phyloP scores from a whole-genome alignment of 2,329 filamentous ascomycete species.

The Aspergillus glaucus region DNA sequence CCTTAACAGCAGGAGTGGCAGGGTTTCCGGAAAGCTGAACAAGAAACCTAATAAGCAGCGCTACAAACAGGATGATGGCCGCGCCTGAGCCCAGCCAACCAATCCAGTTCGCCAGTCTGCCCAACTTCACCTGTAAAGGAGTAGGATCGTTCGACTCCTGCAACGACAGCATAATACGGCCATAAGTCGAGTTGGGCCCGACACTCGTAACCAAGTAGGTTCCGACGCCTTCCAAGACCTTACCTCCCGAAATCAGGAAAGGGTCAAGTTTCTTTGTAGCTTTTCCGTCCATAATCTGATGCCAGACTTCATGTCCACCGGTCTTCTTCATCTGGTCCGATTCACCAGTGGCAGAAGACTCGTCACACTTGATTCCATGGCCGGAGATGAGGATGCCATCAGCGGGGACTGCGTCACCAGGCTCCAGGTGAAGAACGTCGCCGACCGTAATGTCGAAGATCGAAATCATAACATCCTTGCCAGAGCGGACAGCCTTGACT shows the following conservation, averaged over 20 bases:
- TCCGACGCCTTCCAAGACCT: slow-evolving; percentile 70
- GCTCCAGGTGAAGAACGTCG: slow-evolving; percentile 62
- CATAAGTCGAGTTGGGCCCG: slow-evolving; percentile 67
- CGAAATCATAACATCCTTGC: slow-evolving; percentile 57
- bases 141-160: slow-evolving; percentile 70
- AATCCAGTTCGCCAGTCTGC: slow-evolving; percentile 69
- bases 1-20: slow-evolving; percentile 62
- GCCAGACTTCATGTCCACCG: slow-evolving; percentile 53
- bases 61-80: slow-evolving; percentile 74
- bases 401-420: slow-evolving; percentile 64
- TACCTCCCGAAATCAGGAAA: slow-evolving; percentile 74
- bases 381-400: slow-evolving; percentile 64
- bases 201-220: slow-evolving; percentile 69
- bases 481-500: slow-evolving; percentile 62
- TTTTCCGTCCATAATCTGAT: slow-evolving; percentile 48
- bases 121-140: slow-evolving; percentile 69
- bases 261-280: slow-evolving; percentile 55
- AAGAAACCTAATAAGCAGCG: slow-evolving; percentile 80
- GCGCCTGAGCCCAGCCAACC: slow-evolving; percentile 67
- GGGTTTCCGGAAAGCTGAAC: slow-evolving; percentile 54
- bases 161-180: slow-evolving; percentile 67
- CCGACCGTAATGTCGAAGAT: slow-evolving; percentile 63
- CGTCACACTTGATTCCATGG: slow-evolving; percentile 63
- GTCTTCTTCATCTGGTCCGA: slow-evolving; percentile 67
- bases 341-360: slow-evolving; percentile 68